Conservation (phyloP, 768 basidiomycete species). For the Suillus fuscotomentosus region DNA sequence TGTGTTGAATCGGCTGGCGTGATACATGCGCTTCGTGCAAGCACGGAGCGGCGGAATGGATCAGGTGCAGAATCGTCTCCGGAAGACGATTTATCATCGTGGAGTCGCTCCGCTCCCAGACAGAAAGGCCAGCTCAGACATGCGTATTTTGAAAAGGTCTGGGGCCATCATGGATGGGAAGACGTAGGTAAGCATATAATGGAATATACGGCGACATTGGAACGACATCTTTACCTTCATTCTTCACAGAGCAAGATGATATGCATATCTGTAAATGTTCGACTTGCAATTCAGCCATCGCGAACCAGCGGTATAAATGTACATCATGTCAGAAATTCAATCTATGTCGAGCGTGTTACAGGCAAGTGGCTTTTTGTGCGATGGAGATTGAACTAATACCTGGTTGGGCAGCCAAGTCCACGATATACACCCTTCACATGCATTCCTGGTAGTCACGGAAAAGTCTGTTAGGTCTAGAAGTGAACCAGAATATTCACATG, state of each 20-base stretch:
- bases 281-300: constrained; percentile 68
- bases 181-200: constrained; percentile 69
- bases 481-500: constrained; percentile 37
- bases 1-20: constrained; percentile 82
- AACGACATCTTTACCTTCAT: background rate
- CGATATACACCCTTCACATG: constrained; percentile 87
- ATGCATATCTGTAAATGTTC: constrained; percentile 65
- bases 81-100: constrained; percentile 55
- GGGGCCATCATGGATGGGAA: constrained; percentile 83
- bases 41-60: constrained; percentile 27
- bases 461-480: constrained; percentile 40
- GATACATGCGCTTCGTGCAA: constrained; percentile 68
- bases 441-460: constrained; percentile 81
- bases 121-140: constrained; percentile 78
- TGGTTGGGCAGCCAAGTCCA: constrained; percentile 68
- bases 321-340: constrained; percentile 76
- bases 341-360: constrained; percentile 81
- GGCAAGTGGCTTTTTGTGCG: constrained; percentile 40
- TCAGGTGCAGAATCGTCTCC: constrained; percentile 42
- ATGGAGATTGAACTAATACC: constrained; percentile 6
- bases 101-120: constrained; percentile 67
- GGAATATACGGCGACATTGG: background rate
- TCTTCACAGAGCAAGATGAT: constrained; percentile 69
- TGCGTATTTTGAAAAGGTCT: constrained; percentile 83
- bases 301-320: constrained; percentile 78